Evolutionary conservation across 306 rosid species (phyloP).

Genomic region (Begonia loranthoides): DNA sequence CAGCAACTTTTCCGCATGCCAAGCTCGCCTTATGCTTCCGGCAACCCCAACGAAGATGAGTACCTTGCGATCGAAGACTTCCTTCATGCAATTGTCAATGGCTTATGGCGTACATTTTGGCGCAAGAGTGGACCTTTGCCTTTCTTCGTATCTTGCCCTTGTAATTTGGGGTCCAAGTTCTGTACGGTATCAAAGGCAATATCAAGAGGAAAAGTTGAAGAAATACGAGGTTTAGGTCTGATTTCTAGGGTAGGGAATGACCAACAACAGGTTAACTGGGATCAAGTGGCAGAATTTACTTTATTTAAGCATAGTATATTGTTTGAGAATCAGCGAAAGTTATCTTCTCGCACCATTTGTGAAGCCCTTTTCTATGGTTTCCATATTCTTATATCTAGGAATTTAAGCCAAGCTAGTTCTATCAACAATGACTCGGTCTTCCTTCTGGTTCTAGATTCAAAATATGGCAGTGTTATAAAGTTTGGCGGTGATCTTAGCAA

Average conservation of each 20-base stretch:
- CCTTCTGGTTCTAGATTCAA: constrained; percentile 62
- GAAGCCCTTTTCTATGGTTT: constrained; percentile 89
- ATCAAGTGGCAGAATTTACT: constrained; percentile 61
- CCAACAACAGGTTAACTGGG: constrained; percentile 92
- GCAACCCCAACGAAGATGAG: constrained; percentile 40
- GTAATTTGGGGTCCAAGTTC: constrained; percentile 62
- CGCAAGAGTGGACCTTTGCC: constrained; percentile 85
- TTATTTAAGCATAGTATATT: constrained; percentile 52
- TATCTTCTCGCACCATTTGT: constrained; percentile 44
- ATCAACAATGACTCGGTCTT: constrained; percentile 49
- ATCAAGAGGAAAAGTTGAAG: constrained; percentile 75
- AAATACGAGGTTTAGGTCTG: constrained; percentile 75
- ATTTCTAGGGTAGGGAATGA: constrained; percentile 43
- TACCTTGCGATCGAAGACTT: constrained; percentile 89
- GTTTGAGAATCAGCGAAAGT: constrained; percentile 33
- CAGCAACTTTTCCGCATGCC: constrained; percentile 90
- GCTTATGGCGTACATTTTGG: constrained; percentile 98
- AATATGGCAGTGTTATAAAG: constrained; percentile 60
- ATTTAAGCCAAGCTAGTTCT: constrained; percentile 50
- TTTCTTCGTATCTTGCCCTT: constrained; percentile 70
- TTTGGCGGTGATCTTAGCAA: constrained; percentile 69
- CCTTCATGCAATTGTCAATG: constrained; percentile 81
- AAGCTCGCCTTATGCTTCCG: constrained; percentile 19
- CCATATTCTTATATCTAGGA: constrained; percentile 69
- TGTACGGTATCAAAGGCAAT: constrained; percentile 84